A percentile compares a stretch with the other conserved stretches of the same genome.
Conservation (phyloP, 306 rosid genomes). For the Clitoria ternatea region DNA sequence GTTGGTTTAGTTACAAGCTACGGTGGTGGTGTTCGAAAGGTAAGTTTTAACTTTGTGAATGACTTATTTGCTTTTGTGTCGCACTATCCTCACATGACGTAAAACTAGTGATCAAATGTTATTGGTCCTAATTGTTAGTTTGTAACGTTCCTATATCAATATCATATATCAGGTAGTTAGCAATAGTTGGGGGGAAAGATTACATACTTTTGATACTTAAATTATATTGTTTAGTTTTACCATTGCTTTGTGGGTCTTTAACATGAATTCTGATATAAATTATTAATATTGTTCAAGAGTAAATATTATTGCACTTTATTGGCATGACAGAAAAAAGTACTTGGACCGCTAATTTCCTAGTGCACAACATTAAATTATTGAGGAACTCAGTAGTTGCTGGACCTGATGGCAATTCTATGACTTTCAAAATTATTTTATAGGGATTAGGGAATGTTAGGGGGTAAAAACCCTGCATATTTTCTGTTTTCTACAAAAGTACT, state of each 20-base stretch:
- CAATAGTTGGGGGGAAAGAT: slow-evolving; percentile 1
- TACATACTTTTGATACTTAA: neutral
- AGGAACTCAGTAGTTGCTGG: neutral
- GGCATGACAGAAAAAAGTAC: neutral
- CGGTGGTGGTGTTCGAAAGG: slow-evolving; percentile 99
- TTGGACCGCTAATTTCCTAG: neutral
- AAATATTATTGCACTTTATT: neutral
- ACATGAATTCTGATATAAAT: neutral
- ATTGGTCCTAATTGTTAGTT: neutral
- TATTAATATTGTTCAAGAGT: neutral
- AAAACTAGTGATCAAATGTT: neutral
- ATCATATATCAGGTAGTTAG: neutral
- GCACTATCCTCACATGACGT: neutral
- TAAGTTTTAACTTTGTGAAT: slow-evolving; percentile 32
- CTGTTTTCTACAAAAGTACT: neutral
- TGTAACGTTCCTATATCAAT: neutral
- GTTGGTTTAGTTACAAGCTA: slow-evolving; percentile 85
- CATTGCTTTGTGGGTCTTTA: neutral
- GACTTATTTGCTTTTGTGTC: neutral
- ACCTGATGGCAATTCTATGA: neutral
- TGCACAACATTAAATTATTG: neutral
- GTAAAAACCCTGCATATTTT: neutral
- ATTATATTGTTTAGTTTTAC: neutral
- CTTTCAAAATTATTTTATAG: neutral
- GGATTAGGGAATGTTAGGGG: slow-evolving; percentile 3